Percentiles rank a stretch among this genome's conserved stretches.
These are phyloP conservation scores for Nymphaea thermarum DNA, from an alignment of 164 flowering plant species.

Conservation along the genomic window DNA sequence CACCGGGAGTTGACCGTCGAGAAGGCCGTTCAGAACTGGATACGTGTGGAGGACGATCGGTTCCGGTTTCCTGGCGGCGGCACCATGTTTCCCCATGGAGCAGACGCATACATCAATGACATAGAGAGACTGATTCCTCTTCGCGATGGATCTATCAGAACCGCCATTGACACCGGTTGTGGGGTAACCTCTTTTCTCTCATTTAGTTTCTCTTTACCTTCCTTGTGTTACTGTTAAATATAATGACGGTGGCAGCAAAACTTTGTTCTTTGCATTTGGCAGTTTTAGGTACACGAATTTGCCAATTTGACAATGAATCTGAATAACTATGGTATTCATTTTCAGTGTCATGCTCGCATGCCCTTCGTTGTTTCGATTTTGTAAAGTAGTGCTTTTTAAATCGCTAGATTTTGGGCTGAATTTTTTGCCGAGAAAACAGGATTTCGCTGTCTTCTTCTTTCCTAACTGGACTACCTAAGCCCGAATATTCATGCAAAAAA, in stretches of 20 bases:
- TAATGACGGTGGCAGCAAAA: neutral
- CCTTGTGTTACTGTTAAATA: neutral
- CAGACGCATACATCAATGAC: conserved; percentile 71
- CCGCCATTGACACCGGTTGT: conserved; percentile 97
- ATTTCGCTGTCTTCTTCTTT: neutral
- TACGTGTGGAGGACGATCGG: conserved; percentile 51
- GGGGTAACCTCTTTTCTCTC: conserved; percentile 48
- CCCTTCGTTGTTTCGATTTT: neutral
- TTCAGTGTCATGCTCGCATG: neutral
- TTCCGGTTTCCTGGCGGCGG: conserved; percentile 95
- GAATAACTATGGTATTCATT: too few relatives aligned
- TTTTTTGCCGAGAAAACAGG: neutral
- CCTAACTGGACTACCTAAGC: neutral
- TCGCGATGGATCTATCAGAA: conserved; percentile 58
- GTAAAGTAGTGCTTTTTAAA: neutral
- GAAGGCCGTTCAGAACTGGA: conserved; percentile 91
- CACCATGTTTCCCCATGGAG: conserved; percentile 89
- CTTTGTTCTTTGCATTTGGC: too few relatives aligned
- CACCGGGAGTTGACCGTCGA: conserved; percentile 65
- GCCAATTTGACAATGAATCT: too few relatives aligned
- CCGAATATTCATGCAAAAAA: too few relatives aligned
- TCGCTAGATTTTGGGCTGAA: neutral
- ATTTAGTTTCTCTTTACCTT: neutral
- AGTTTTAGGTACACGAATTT: too few relatives aligned
- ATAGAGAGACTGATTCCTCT: conserved; percentile 69